Base-by-base conservation (phyloP, 768 basidiomycete species). In the Leccinellum luteum region DNA sequence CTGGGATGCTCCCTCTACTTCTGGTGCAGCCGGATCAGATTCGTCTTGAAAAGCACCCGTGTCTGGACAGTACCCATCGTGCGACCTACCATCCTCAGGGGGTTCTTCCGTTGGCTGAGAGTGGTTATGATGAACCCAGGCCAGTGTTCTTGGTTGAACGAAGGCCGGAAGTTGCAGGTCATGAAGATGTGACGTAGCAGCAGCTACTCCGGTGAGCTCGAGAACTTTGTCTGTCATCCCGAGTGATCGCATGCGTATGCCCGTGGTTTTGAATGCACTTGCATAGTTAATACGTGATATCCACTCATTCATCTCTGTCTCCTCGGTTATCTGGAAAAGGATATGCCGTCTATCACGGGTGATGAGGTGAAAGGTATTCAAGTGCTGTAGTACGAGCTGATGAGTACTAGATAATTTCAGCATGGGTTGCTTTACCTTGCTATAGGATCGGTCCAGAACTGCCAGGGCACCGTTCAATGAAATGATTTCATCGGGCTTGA, bases 201-300 rank as follows among this genome's bases (percentile, higher is more conserved):
- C 92, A 25, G 92, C 93, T 12, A 89, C 83, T 23, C 92, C 92
- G 3, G 91, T 89, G 41, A 91, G 79, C 60, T 89, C 82, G 30
- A 90, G 83, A 63, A 87, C 89, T 64, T 79, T 81, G 48, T 80
- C 78, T 19, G 86, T 82, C 79, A 93, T 84, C 17, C 81, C 84
- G 13, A 81, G 73, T 0, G 90, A 79, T 21, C 94, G 84, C 84
- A 97, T 93, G 47, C 84, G 80, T 35, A 98, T 78, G 10, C 89
- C 89, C 15, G 86, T 81, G 2, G 92, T 85, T 74, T 89, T 94
- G 83, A 97, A 98, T 6, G 92, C 79, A 57, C 92, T 89, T 3
- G 94, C 94, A 68, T 97, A 98, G 73, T 99, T 99, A 67, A 98
- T 93, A 31, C 81, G 79, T 14, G 88, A 81, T 60, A 98, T 86